These are phyloP conservation scores for Ophiocytium majus DNA, from an alignment of 352 stramenopile genomes.

Conservation along the genomic window DNA sequence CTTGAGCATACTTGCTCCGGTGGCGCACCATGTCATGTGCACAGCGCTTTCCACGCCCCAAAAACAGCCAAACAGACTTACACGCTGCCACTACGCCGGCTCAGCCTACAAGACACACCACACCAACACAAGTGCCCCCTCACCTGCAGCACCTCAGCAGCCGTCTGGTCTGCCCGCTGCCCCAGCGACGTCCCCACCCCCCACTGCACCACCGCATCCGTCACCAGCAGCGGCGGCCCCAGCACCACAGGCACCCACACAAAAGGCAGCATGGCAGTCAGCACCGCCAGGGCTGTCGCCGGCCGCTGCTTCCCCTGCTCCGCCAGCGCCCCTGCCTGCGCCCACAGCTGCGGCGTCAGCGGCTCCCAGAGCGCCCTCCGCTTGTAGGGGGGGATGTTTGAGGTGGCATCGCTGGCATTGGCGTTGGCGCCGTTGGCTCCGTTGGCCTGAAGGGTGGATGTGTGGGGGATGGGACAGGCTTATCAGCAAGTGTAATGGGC, in stretches of 20 bases:
- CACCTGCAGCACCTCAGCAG: constrained; percentile 40
- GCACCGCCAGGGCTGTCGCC: constrained; percentile 24
- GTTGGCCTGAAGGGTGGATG: too few relatives aligned
- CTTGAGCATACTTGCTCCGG: neutral
- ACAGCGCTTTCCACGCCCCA: neutral
- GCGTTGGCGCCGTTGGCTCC: too few relatives aligned
- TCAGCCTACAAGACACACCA: neutral
- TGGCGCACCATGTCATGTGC: neutral
- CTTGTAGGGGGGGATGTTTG: constrained; percentile 7
- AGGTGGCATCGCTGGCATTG: too few relatives aligned
- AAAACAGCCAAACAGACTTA: neutral
- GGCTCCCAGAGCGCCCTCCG: constrained; percentile 30
- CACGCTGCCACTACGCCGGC: neutral
- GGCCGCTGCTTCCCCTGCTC: constrained; percentile 32
- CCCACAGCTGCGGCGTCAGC: constrained; percentile 31
- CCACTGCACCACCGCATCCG: constrained; percentile 45
- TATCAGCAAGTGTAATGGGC: too few relatives aligned
- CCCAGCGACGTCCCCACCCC: constrained; percentile 35
- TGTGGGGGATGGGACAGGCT: too few relatives aligned
- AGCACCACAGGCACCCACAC: constrained; percentile 33
- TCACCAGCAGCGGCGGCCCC: constrained; percentile 37
- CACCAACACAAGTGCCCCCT: constrained; percentile 1
- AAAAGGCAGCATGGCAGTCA: constrained; percentile 38
- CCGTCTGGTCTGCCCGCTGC: constrained; percentile 25
- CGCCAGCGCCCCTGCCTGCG: constrained; percentile 27